phyloP scores from a whole-genome alignment of 306 rosid genomes.

The Vigna angularis region DNA sequence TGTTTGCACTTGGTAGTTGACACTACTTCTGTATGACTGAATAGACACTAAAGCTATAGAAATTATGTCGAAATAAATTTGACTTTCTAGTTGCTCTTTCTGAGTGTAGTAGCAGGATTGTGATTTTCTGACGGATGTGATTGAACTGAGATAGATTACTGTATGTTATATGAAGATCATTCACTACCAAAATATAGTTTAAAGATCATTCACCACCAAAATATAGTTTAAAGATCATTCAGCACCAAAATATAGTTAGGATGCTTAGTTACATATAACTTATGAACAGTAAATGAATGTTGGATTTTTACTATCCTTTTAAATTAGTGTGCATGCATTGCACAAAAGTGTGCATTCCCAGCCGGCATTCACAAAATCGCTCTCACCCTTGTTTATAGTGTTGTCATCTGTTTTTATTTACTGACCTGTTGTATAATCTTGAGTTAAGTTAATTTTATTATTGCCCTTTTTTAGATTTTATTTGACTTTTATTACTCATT shows the following conservation, averaged over 20 bases:
- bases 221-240: too few relatives aligned
- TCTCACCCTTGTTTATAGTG: neutral
- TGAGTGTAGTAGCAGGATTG: neutral
- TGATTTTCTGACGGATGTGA: neutral
- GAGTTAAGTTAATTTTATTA: too few relatives aligned
- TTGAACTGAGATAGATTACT: constrained; percentile 21
- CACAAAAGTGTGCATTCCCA: neutral
- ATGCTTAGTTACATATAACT: neutral
- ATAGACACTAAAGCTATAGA: neutral
- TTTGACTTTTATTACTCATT: too few relatives aligned
- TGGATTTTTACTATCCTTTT: neutral
- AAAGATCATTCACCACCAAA: too few relatives aligned
- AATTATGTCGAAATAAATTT: constrained; percentile 15
- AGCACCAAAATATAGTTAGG: constrained; percentile 3
- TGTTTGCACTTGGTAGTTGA: neutral
- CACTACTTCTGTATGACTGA: constrained; percentile 2
- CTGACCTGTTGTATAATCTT: too few relatives aligned
- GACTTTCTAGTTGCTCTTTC: neutral
- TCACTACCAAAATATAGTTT: constrained; percentile 1
- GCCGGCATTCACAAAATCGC: constrained; percentile 14
- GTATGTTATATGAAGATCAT: neutral
- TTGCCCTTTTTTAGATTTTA: too few relatives aligned
- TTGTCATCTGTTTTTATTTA: too few relatives aligned
- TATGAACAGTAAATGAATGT: neutral
- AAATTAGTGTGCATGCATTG: neutral